Base-by-base conservation (phyloP, 2,329 filamentous ascomycete genomes). In the Ophiostoma pallidulum region DNA sequence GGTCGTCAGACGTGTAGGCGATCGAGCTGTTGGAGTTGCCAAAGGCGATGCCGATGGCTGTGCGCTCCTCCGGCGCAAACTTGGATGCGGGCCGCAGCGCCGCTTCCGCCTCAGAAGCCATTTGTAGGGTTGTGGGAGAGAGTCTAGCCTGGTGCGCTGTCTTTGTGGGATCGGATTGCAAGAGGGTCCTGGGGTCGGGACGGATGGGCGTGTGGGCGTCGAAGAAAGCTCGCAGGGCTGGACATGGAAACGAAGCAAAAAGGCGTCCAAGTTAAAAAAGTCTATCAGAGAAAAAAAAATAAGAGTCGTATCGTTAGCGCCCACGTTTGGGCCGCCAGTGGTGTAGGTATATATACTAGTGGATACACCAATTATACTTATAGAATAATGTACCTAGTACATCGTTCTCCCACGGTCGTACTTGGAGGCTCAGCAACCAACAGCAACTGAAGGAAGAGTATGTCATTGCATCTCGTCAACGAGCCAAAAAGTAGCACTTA, bases 21-120 rank as follows among this genome's bases (percentile, higher is more conserved):
- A 98, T 96, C 52, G 89, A 96, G 72, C 88, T 94, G 81, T 95
- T 94, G 53, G 89, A 90, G 74, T 97, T 98, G 70, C 92, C 92
- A 74, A 97, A 96, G 57, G 90, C 86, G 64, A 98, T 89, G 66
- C 92, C 92, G 69, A 98, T 97, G 64, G 84, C 87, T 60, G 75
- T 73, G 59, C 79, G 74, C 58, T 81, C 73, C 58, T 67, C 69
- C 44, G 78, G 77, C 67, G 73, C 68, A 36, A 45, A 20, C 46
- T 37, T 33, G 16, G 37, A 29, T 31, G 41, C 38, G 14, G 46
- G 32, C 22, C 44, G 42, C 31, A 47, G 31, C n/a, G 47, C 31
- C 19, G 41, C 36, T 18, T 20, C 32, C n/a, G 12, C 29, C 24
- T 51, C 49, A 13, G 49, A 41, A 40, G 51, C 37, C 53, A 55